Base-by-base conservation (phyloP, 2,329 filamentous ascomycete species). In the Pleoardoris graminearum region DNA sequence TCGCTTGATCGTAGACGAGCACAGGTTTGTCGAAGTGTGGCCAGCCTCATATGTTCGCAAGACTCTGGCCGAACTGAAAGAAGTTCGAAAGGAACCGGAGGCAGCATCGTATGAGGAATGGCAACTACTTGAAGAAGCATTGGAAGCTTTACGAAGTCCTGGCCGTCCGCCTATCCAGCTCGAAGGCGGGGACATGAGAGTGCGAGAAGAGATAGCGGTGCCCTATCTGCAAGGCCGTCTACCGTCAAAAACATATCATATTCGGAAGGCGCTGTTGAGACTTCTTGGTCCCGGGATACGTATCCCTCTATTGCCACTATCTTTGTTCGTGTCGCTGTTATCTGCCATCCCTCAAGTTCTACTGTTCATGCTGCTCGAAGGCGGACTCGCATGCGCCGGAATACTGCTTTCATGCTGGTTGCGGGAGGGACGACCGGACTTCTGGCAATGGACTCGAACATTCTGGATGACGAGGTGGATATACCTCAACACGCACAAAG, bases 161-260 rank as follows among this genome's bases (percentile, higher is more conserved):
- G 41, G 29, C 12, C 41, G 17, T 22, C 41, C 41, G 10, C 17
- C 33, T 21, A 33, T 44, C 1, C 41, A 33, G 19, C 19, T 44
- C 5, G 17, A 33, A n/a, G 41, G 27, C 29, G 41, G 14, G 10
- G 17, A 33, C 12, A 35, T 23, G 16, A 22, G 21, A n/a, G 27
- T 30, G 1, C 7, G n/a, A n/a, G 35, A 43, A 21, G 17, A 38
- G 10, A 19, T 57, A n/a, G 27, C 44, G 5, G 48, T 54, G 1
- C 14, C 44, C 22, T 30, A 47, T 7, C 27, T 57, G 7, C 17
- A 29, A 17, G 54, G 54, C 48, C 30, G 46, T n/a, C 41, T 57
- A 4, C 43, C 51, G 22, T 57, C 54, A 5, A 50, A 42, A 17
- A 57, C 50, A 21, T 57, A 51, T 23, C 54, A 44, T 1, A 51